These are phyloP conservation scores for Artemisia argyi DNA, from an alignment of 129 eudicot species.

Conservation along the genomic window DNA sequence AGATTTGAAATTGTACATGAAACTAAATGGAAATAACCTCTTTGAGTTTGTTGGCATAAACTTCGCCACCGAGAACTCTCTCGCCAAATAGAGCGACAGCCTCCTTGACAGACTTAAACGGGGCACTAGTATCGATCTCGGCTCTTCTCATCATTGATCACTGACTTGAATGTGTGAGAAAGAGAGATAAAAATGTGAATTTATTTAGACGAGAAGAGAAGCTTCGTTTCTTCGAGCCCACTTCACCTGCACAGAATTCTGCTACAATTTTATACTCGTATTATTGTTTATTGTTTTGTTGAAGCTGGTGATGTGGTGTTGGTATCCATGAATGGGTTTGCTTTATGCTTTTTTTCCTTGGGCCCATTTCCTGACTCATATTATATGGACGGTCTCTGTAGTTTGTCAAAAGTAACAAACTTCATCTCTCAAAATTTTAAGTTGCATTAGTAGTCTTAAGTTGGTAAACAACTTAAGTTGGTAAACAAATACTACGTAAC, in stretches of 20 bases:
- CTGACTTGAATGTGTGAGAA: neutral
- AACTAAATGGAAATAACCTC: constrained; percentile 35
- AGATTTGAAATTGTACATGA: neutral
- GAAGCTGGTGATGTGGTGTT: neutral
- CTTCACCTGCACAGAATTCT: constrained; percentile 57
- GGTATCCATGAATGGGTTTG: no score
- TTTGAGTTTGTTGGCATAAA: constrained; percentile 62
- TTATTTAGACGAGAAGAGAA: constrained; percentile 20
- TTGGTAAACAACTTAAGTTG: no score
- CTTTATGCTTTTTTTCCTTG: no score
- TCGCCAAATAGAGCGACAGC: constrained; percentile 80
- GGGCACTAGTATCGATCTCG: constrained; percentile 80
- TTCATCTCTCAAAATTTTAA: no score
- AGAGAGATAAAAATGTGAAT: neutral
- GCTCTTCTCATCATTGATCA: constrained; percentile 44
- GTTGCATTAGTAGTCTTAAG: no score
- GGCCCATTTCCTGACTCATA: no score
- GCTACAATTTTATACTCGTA: neutral
- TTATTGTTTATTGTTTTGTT: neutral
- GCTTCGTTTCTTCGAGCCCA: constrained; percentile 89
- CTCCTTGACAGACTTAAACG: constrained; percentile 85
- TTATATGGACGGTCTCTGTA: no score
- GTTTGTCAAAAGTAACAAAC: no score
- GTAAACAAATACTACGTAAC: no score
- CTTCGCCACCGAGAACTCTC: constrained; percentile 65